Conservation (phyloP, 768 basidiomycete species). For the Russula lepida region DNA sequence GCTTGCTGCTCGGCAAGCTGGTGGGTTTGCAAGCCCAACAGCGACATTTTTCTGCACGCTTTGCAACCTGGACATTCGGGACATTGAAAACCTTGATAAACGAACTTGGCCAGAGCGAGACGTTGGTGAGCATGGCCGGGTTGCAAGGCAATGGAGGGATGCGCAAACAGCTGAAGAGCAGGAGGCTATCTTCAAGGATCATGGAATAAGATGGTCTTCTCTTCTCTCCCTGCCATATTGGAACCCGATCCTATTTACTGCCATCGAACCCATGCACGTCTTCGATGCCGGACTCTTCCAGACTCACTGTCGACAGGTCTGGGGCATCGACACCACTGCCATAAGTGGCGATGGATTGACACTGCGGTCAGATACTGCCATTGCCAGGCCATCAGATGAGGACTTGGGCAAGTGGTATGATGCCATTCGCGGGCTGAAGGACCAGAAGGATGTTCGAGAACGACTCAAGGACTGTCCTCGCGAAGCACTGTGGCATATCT, state of each 20-base stretch:
- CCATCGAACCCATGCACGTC: constrained; percentile 30
- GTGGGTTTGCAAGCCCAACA: neutral
- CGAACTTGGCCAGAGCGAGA: constrained; percentile 17
- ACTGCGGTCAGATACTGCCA: neutral
- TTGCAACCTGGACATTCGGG: neutral
- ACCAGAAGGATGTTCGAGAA: neutral
- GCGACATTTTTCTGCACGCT: neutral
- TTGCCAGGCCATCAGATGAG: neutral
- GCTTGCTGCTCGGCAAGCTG: neutral
- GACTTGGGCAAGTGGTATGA: neutral
- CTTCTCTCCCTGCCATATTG: constrained; percentile 29
- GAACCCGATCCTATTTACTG: constrained; percentile 23
- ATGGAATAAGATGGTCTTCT: constrained; percentile 28
- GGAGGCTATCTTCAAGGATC: neutral
- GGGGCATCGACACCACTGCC: constrained; percentile 22
- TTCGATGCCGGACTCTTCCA: neutral
- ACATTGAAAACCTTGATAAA: constrained; percentile 12
- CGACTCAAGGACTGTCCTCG: too few species aligned
- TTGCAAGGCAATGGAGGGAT: constrained; percentile 22
- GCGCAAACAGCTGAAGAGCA: constrained; percentile 3
- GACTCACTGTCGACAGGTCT: constrained; percentile 8
- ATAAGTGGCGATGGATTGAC: constrained; percentile 24
- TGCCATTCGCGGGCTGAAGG: neutral
- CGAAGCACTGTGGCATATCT: constrained; percentile 14
- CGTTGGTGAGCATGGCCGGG: constrained; percentile 4